These are phyloP conservation scores for Penicillium bovifimosum DNA, from an alignment of 495 filamentous ascomycete species.

Conservation along the genomic window DNA sequence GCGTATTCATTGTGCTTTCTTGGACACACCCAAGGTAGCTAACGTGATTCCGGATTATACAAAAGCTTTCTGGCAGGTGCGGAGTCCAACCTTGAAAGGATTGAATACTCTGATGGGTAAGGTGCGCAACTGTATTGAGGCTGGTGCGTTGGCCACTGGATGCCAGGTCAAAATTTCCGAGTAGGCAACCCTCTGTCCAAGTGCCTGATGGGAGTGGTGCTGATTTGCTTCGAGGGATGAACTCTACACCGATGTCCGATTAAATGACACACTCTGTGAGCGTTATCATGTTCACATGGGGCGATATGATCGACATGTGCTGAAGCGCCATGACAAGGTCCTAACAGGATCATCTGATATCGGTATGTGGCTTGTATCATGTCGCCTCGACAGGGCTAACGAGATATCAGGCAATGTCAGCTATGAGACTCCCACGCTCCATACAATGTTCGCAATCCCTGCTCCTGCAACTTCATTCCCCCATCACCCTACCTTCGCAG, in stretches of 20 bases:
- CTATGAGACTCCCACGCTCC: slow-evolving; percentile 58
- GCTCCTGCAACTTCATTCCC: slow-evolving; percentile 40
- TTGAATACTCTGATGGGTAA: slow-evolving; percentile 44
- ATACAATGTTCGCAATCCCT: slow-evolving; percentile 52
- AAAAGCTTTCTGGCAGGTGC: slow-evolving; percentile 47
- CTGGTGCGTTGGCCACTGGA: slow-evolving; percentile 56
- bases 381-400: not conserved
- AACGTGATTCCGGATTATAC: slow-evolving; percentile 59
- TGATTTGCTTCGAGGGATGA: slow-evolving; percentile 24
- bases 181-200: slow-evolving; percentile 12
- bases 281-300: slow-evolving; percentile 51
- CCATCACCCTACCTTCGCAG: slow-evolving; percentile 57
- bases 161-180: slow-evolving; percentile 46
- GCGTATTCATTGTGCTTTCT: slow-evolving; percentile 54
- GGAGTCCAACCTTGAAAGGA: slow-evolving; percentile 43
- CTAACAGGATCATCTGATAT: slow-evolving; percentile 48
- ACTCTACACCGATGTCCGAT: slow-evolving; percentile 54
- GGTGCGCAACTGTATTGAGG: slow-evolving; percentile 54
- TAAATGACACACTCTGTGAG: slow-evolving; percentile 52
- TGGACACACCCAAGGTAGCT: slow-evolving; percentile 52
- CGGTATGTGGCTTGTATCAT: slow-evolving; percentile 40
- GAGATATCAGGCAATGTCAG: slow-evolving; percentile 51
- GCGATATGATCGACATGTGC: slow-evolving; percentile 39
- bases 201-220: not conserved
- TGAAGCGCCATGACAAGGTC: slow-evolving; percentile 43